Conservation (phyloP, 306 rosid species). For the Casuarina cunninghamiana region DNA sequence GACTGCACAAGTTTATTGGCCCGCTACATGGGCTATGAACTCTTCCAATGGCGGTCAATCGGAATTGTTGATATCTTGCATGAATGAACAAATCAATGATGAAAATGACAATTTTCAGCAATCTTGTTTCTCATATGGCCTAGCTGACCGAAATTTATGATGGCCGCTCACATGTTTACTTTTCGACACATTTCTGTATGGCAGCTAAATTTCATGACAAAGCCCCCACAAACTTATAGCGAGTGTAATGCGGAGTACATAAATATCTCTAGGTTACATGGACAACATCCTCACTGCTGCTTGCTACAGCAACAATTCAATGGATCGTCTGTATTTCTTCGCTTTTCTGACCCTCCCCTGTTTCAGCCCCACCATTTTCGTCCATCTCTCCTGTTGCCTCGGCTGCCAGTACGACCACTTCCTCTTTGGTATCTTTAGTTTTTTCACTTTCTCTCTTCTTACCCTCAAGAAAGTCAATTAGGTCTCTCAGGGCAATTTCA, state of each 20-base stretch:
- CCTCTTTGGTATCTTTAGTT: neutral
- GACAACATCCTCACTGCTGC: neutral
- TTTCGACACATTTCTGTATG: too few relatives aligned
- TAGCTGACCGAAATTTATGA: too few relatives aligned
- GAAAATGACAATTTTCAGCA: too few relatives aligned
- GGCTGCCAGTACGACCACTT: neutral
- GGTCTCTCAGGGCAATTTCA: slow-evolving; percentile 25
- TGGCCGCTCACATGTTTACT: too few relatives aligned
- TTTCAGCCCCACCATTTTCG: neutral
- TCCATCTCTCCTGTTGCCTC: neutral
- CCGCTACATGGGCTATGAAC: neutral
- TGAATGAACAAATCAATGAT: too few relatives aligned
- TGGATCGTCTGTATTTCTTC: neutral
- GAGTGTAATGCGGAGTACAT: neutral
- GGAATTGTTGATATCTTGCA: too few relatives aligned
- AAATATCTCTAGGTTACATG: neutral
- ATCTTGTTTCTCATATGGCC: too few relatives aligned
- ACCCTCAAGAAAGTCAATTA: slow-evolving; percentile 25
- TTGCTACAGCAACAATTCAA: neutral
- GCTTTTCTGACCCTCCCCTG: neutral
- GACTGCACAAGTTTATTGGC: neutral
- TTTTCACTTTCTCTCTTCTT: slow-evolving; percentile 18
- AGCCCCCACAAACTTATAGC: neutral
- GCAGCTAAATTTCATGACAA: neutral
- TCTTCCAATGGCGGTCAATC: neutral